Evolutionary conservation across 768 basidiomycete species (phyloP), one percentile per base, ranked within the genome.

Genomic region (Termitomyces sp.): DNA sequence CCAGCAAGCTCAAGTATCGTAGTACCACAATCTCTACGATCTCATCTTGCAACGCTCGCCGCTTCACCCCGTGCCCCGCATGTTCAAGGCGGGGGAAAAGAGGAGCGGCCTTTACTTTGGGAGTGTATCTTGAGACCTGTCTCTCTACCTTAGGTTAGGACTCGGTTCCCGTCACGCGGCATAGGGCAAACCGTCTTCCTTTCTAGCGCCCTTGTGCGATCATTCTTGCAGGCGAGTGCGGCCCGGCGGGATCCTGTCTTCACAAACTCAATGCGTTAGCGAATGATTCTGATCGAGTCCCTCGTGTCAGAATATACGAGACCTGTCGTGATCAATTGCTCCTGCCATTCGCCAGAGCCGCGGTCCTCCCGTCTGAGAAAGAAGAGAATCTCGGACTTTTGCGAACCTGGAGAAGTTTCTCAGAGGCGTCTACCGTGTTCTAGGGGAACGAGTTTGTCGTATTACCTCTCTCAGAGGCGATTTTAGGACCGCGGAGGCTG

Each of bases 201-300:
- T 38, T 52, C 36, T 38, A 38, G 50, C 8, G 50, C 35, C 35
- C 24, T 51, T 38, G 16, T 26, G 38, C 52, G 52, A 52, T 52
- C 52, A 40, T 18, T 36, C 18, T 40, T 20, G 3, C 13, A 40
- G 38, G 52, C 26, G 52, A 41, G 11, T n/a, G 22, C 57, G 57
- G 57, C 46, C 57, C 57, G 57, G 38, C 28, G 36, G 46, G n/a
- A 44, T 46, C 16, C 50, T 41, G 38, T 38, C 8, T 54, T 16
- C 47, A 33, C 28, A 43, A n/a, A 47, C 32, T 24, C 35, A 40
- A 48, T 30, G 30, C 40, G 45, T 36, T 28, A 52, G 26, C 4
- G 18, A n/a, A 55, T 60, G 59, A 56, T 56, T 48, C 44, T 56
- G 58, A 60, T 60, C 54, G 52, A 55, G 43, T 54, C 49, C 57